Conservation (phyloP, 192 early-diverging fungal genomes). For the Umbelopsis vinacea region DNA sequence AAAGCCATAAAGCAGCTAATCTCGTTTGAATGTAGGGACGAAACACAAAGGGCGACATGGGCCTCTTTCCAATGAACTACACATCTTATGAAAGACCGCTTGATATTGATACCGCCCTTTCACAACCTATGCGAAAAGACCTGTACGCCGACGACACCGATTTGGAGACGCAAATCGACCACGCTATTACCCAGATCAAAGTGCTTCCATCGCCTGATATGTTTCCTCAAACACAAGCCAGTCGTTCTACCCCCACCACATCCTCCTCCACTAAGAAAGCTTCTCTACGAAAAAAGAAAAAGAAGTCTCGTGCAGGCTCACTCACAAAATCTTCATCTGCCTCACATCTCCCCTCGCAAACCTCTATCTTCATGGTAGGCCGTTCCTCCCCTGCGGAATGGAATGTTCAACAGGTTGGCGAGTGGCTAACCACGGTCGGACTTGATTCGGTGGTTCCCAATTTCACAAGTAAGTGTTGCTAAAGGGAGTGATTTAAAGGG, state of each 20-base stretch:
- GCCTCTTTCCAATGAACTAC: slow-evolving; percentile 77
- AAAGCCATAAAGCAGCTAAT: not conserved
- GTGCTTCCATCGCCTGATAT: not conserved
- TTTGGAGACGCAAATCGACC: slow-evolving; percentile 11
- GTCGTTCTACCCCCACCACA: slow-evolving; percentile 23
- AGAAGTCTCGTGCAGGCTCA: slow-evolving; percentile 14
- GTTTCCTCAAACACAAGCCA: not conserved
- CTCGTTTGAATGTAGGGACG: slow-evolving; percentile 51
- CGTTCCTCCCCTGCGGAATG: slow-evolving; percentile 46
- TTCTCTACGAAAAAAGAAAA: not conserved
- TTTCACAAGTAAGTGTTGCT: slow-evolving; percentile 54
- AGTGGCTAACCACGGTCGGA: slow-evolving; percentile 60
- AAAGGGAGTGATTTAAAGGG: slow-evolving; percentile 10
- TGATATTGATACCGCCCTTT: not conserved
- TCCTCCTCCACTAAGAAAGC: slow-evolving; percentile 24
- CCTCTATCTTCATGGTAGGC: not conserved
- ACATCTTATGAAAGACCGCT: slow-evolving; percentile 46
- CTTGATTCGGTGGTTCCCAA: slow-evolving; percentile 47
- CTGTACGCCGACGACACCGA: not conserved
- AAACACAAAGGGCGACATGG: slow-evolving; percentile 66
- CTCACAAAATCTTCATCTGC: slow-evolving; percentile 20
- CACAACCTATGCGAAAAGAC: slow-evolving; percentile 1
- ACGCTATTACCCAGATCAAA: slow-evolving; percentile 26
- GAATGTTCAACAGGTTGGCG: slow-evolving; percentile 60
- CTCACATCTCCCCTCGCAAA: slow-evolving; percentile 5